Conservation (phyloP, 768 basidiomycete species). For the Leucocoprinus leucothites region DNA sequence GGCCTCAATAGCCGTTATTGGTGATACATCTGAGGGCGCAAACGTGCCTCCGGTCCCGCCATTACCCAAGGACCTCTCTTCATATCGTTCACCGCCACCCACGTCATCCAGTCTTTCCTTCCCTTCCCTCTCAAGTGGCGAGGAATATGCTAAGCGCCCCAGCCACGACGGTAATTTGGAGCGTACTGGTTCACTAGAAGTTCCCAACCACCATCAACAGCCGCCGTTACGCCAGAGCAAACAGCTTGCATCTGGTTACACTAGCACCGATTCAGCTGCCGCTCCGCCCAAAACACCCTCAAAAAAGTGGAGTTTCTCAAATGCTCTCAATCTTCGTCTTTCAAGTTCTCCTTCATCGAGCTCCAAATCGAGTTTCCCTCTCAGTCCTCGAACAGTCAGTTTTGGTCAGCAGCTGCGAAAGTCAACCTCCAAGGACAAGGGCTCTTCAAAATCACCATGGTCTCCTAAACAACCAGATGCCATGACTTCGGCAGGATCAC, state of each 20-base stretch:
- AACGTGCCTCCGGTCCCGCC: conserved; percentile 92
- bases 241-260: conserved; percentile 34
- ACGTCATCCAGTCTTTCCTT: conserved; percentile 54
- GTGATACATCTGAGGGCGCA: conserved; percentile 58
- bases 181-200: conserved; percentile 49
- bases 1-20: conserved; percentile 54
- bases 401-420: conserved; percentile 69
- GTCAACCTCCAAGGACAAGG: conserved; percentile 65
- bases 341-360: conserved; percentile 65
- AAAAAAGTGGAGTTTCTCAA: conserved; percentile 98
- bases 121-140: conserved; percentile 37
- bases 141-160: conserved; percentile 40
- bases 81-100: conserved; percentile 65
- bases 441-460: conserved; percentile 55
- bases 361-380: conserved; percentile 44
- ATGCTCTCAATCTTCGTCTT: conserved; percentile 73
- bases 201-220: conserved; percentile 35
- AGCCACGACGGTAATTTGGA: conserved; percentile 46
- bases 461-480: conserved; percentile 70
- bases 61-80: conserved; percentile 85
- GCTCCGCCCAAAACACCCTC: conserved; percentile 71
- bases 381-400: conserved; percentile 66
- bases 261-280: conserved; percentile 33
- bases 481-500: conserved; percentile 75
- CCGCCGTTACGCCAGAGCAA: conserved; percentile 23